phyloP scores from a whole-genome alignment of 805 yeast genomes.

The Wickerhamomyces strasburgensis region DNA sequence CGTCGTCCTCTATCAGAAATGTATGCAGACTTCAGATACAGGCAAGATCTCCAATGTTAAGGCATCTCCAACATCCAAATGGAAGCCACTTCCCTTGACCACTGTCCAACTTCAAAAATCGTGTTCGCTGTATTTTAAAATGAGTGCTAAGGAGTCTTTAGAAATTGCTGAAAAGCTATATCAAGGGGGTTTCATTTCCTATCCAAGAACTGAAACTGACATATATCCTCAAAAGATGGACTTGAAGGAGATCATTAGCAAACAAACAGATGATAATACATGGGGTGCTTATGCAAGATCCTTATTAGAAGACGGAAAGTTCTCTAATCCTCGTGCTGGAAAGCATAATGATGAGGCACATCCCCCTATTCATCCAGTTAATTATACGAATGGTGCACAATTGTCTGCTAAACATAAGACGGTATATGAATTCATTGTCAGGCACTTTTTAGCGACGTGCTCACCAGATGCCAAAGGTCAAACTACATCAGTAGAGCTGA shows the following conservation, averaged over 20 bases:
- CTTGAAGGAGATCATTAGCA: slow-evolving; percentile 51
- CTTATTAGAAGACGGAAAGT: slow-evolving; percentile 38
- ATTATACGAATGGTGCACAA: slow-evolving; percentile 32
- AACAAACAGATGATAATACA: slow-evolving; percentile 46
- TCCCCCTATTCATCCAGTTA: slow-evolving; percentile 95
- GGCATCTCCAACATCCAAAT: slow-evolving; percentile 65
- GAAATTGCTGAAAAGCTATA: slow-evolving; percentile 80
- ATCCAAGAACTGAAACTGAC: slow-evolving; percentile 98
- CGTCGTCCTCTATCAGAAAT: slow-evolving; percentile 59
- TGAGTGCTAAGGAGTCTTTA: slow-evolving; percentile 77
- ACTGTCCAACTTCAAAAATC: slow-evolving; percentile 90
- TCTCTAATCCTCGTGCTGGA: slow-evolving; percentile 72
- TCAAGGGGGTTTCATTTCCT: slow-evolving; percentile 80
- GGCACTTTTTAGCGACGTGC: slow-evolving; percentile 88
- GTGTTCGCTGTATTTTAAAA: slow-evolving; percentile 67
- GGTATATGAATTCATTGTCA: slow-evolving; percentile 80
- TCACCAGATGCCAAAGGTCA: slow-evolving; percentile 86
- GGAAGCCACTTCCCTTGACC: slow-evolving; percentile 85
- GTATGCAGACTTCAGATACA: slow-evolving; percentile 41
- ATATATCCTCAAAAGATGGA: slow-evolving; percentile 76
- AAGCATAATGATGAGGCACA: slow-evolving; percentile 90
- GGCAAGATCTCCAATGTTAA: slow-evolving; percentile 49
- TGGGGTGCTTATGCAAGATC: slow-evolving; percentile 73
- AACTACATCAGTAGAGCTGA: slow-evolving; percentile 52
- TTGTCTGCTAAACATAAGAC: slow-evolving; percentile 46